These are phyloP conservation scores for Linnemannia zychae DNA, from an alignment of 192 early-diverging fungal species.

Conservation along the genomic window DNA sequence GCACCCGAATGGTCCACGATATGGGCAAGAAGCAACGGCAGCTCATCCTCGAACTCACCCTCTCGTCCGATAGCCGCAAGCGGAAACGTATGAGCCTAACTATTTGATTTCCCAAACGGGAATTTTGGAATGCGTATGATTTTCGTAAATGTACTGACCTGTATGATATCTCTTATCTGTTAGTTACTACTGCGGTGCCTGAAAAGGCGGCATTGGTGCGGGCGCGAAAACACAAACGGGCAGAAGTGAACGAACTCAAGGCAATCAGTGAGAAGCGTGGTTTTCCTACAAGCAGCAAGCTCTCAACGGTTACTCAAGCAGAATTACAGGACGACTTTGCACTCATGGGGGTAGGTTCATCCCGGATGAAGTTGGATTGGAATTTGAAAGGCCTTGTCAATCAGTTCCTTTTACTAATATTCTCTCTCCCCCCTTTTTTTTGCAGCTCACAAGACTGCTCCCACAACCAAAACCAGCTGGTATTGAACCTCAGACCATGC, in stretches of 20 bases:
- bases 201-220: slow-evolving; percentile 54
- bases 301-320: slow-evolving; percentile 21
- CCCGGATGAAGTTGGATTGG: background rate
- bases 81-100: slow-evolving; percentile 24
- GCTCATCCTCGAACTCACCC: slow-evolving; percentile 34
- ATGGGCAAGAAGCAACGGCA: slow-evolving; percentile 39
- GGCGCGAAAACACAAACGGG: slow-evolving; percentile 48
- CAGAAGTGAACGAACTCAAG: slow-evolving; percentile 59
- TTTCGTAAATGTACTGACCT: background rate
- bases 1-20: slow-evolving; percentile 16
- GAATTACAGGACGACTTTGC: slow-evolving; percentile 63
- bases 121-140: background rate
- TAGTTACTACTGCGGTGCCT: slow-evolving; percentile 18
- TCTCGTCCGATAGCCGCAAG: slow-evolving; percentile 28
- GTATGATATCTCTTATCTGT: background rate
- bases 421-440: too few relatives aligned
- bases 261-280: slow-evolving; percentile 53
- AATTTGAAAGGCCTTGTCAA: background rate
- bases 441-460: slow-evolving; percentile 27
- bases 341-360: slow-evolving; percentile 54
- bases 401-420: background rate
- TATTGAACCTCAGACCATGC: background rate
- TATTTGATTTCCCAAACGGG: background rate
- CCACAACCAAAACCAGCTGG: slow-evolving; percentile 1
- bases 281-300: slow-evolving; percentile 56